Percentiles rank a stretch among this genome's conserved stretches.
Evolutionary conservation across 306 rosid genomes (phyloP).

Genomic region (Cucumis sativus): Cucumber_9930_V3 NC_026655.2:3094501-3095000

Average conservation of each 20-base stretch:
- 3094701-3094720: not conserved
- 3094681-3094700: not conserved
- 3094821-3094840: not conserved
- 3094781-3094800: not conserved
- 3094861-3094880: constrained; percentile 48
- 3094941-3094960: constrained; percentile 47
- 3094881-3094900: constrained; percentile 55
- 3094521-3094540: constrained; percentile 41
- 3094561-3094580: constrained; percentile 5
- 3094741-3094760: not conserved
- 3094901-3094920: constrained; percentile 37
- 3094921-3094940: constrained; percentile 51
- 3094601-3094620: constrained; percentile 19
- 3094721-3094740: constrained; percentile 56
- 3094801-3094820: not conserved
- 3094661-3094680: not conserved
- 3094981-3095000: not conserved
- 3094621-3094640: constrained; percentile 72
- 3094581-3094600: constrained; percentile 41
- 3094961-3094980: constrained; percentile 13
- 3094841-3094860: constrained; percentile 9
- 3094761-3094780: not conserved
- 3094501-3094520: constrained; percentile 35
- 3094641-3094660: constrained; percentile 47
- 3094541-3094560: constrained; percentile 25